Percentiles rank a stretch among this genome's conserved stretches.
phyloP scores from a whole-genome alignment of 805 yeast genomes.

The Saccharomycodes ludwigii region DNA sequence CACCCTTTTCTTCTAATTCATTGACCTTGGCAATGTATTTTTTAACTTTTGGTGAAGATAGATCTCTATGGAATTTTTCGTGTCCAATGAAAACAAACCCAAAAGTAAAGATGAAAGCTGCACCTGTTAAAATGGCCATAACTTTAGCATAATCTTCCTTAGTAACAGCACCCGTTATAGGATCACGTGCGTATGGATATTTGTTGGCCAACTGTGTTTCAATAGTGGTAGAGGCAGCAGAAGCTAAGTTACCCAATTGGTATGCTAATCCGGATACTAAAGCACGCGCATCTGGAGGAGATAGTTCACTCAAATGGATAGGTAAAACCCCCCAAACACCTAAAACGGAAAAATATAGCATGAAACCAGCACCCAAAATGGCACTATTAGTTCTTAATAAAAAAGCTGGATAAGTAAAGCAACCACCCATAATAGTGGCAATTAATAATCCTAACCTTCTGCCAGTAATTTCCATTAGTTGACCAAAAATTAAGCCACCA shows the following conservation, averaged over 20 bases:
- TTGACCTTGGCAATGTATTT: slow-evolving; percentile 18
- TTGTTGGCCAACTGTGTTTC: slow-evolving; percentile 53
- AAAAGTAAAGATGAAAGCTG: slow-evolving; percentile 43
- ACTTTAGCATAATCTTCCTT: slow-evolving; percentile 48
- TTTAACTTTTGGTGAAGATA: slow-evolving; percentile 22
- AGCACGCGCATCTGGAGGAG: slow-evolving; percentile 53
- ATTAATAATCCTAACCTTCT: slow-evolving; percentile 43
- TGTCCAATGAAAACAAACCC: slow-evolving; percentile 44
- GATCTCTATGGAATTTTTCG: slow-evolving; percentile 33
- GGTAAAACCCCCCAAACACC: slow-evolving; percentile 71
- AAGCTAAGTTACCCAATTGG: slow-evolving; percentile 57
- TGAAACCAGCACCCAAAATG: slow-evolving; percentile 49
- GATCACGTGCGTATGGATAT: slow-evolving; percentile 37
- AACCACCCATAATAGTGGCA: slow-evolving; percentile 46
- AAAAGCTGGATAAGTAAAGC: slow-evolving; percentile 50
- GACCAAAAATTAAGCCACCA: slow-evolving; percentile 54
- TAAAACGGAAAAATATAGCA: slow-evolving; percentile 52
- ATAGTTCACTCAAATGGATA: slow-evolving; percentile 50
- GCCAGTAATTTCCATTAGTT: slow-evolving; percentile 44
- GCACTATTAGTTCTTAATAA: slow-evolving; percentile 24
- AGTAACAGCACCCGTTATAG: slow-evolving; percentile 19
- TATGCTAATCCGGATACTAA: slow-evolving; percentile 51
- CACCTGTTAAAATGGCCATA: slow-evolving; percentile 58
- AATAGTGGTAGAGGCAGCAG: slow-evolving; percentile 58
- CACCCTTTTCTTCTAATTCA: slow-evolving; percentile 6